These are phyloP conservation scores for Cenococcum geophilum DNA, from an alignment of 495 filamentous ascomycete species.

Conservation along the genomic window DNA sequence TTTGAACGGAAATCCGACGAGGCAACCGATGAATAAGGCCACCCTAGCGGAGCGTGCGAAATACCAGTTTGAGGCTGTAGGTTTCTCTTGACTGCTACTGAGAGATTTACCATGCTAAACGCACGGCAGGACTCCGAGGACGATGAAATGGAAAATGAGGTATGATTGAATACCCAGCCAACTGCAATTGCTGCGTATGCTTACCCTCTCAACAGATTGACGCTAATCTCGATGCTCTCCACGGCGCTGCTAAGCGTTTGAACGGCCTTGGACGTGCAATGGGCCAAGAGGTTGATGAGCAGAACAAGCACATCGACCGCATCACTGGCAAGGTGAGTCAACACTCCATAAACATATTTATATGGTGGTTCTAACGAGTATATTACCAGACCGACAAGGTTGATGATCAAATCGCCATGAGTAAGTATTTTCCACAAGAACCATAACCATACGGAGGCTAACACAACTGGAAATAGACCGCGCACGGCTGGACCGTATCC, in stretches of 20 bases:
- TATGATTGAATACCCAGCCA: no score
- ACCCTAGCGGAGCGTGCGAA: conserved; percentile 63
- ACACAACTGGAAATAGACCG: conserved; percentile 23
- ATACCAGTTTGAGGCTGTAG: conserved; percentile 65
- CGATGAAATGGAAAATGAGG: conserved; percentile 59
- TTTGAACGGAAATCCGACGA: conserved; percentile 31
- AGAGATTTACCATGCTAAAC: no score
- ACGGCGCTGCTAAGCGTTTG: conserved; percentile 52
- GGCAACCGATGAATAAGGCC: conserved; percentile 36
- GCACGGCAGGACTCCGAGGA: conserved; percentile 54
- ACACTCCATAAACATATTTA: no score
- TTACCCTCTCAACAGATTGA: conserved; percentile 29
- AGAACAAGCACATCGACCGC: conserved; percentile 67
- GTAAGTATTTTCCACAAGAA: conserved; percentile 31
- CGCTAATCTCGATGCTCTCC: conserved; percentile 34
- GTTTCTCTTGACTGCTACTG: no score
- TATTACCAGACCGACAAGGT: conserved; percentile 54
- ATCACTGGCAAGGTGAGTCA: conserved; percentile 52
- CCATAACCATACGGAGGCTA: not conserved
- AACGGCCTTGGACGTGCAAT: conserved; percentile 64
- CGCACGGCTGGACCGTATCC: conserved; percentile 27
- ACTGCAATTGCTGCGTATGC: no score
- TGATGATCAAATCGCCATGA: conserved; percentile 66
- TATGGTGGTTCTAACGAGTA: no score
- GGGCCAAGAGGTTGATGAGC: conserved; percentile 64